Evolutionary conservation across 2,329 filamentous ascomycete genomes (phyloP), one percentile per base, ranked within the genome.

Genomic region (Fusarium transvaalense): DNA sequence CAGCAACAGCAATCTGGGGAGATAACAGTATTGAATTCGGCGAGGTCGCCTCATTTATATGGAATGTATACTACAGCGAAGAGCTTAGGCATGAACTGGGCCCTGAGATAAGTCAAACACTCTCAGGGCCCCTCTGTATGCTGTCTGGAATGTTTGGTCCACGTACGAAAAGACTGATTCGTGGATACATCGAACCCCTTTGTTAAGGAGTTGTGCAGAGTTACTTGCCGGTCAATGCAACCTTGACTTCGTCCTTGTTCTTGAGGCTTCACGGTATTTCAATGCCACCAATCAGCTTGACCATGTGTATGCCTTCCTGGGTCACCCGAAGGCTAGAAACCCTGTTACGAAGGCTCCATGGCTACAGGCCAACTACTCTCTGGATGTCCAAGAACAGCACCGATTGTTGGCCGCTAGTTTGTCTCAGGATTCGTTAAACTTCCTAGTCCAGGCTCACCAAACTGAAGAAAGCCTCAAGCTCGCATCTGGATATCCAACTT

Each of bases 201-300:
- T 43, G 3, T 3, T 62, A 0, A 60, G 55, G 10, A 9, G 12
- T 10, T 60, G 27, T 19, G 46, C 47, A 2, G 46, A 53, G 10
- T 10, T 53, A 1, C 29, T 62, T 7, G 47, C 47, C 1, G 21
- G 6, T 8, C 55, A 62, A 8, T 52, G 46, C 23, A 50, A 17
- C 10, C 37, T 62, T 3, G 59, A 62, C 39, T 60, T 62, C 14
- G 50, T 60, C 10, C 55, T 60, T n/a, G 59, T 62, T 21, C 29
- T 62, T 10, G 59, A 62, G 6, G 59, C 59, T 2, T 60, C 59
- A 2, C n/a, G 47, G 4, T 62, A 62, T 15, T 62, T 62, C 12
- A 62, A 60, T 25, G 59, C 59, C 7, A 62, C 59, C 0, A 62
- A 62, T 8, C 57, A 46, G 10, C 14, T 62, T 2, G 59, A 62